phyloP scores from a whole-genome alignment of 768 basidiomycete species.

The Tubosaeta brunneosetosa region DNA sequence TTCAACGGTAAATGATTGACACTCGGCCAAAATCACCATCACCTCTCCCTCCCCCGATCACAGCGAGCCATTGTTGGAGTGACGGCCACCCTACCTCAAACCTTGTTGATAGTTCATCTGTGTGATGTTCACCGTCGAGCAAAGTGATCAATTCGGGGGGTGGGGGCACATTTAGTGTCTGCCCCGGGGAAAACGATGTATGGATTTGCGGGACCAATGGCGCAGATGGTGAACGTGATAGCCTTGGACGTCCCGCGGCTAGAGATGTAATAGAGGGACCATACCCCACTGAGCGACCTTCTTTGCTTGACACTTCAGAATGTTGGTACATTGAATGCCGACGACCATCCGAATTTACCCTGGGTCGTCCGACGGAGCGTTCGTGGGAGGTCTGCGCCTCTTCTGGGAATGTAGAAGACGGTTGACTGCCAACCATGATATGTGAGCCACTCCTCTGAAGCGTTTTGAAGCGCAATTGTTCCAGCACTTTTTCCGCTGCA shows the following conservation, averaged over 20 bases:
- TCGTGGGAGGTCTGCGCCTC: constrained; percentile 13
- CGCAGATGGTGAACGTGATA: constrained; percentile 55
- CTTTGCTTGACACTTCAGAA: constrained; percentile 20
- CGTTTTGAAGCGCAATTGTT: constrained; percentile 56
- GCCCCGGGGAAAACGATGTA: constrained; percentile 22
- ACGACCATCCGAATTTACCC: constrained; percentile 30
- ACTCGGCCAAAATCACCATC: constrained; percentile 71
- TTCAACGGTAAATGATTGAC: constrained; percentile 71
- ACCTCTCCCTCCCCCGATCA: constrained; percentile 56
- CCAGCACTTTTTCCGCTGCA: constrained; percentile 65
- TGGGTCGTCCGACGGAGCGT: constrained; percentile 18
- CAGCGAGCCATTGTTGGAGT: constrained; percentile 66
- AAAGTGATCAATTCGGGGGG: constrained; percentile 55
- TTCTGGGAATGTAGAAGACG: constrained; percentile 17
- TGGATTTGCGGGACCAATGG: constrained; percentile 37
- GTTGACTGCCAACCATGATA: constrained; percentile 12
- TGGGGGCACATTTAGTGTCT: constrained; percentile 19
- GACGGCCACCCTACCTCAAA: constrained; percentile 84
- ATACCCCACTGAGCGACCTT: constrained; percentile 20
- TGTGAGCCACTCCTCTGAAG: constrained; percentile 40
- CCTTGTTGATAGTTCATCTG: constrained; percentile 80
- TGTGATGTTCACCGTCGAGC: constrained; percentile 87
- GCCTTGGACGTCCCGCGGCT: constrained; percentile 42
- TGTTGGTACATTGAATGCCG: constrained; percentile 20
- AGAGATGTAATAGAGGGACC: constrained; percentile 22